Base-by-base conservation (phyloP, 108 stramenopile species). In the Cyclotella kingstonii region DNA sequence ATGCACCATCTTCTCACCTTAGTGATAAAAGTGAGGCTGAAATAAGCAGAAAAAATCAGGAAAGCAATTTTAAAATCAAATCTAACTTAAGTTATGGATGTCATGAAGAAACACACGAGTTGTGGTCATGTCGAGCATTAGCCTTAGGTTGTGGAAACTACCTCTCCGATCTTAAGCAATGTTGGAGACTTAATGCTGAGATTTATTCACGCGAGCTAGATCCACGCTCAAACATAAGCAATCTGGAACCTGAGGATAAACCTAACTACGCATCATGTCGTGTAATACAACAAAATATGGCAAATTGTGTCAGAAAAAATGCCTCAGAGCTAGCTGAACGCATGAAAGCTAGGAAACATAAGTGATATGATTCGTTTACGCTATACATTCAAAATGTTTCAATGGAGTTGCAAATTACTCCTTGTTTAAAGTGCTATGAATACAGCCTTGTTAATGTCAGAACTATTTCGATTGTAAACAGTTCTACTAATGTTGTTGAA, bases 121-220 rank as follows among this genome's bases (percentile, higher is more conserved):
- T 73, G 35, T 73, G 72, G 72, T 63, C 72, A 54, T 65, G 72
- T 45, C 57, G 72, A 9, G 63, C 72, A 15, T 63, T 73, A 18
- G 49, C 72, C 18, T 23, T 73, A 17, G 63, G 72, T 7, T 73
- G 72, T 46, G 63, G 72, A 22, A 53, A 57, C 21, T 40, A 60
- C 39, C 45, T 73, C 2, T 38, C 47, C 21, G 72, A 73, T 52
- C 40, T 73, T 28, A 39, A 58, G 42, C 39, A 17, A 5, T 56
- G 63, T 35, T 65, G 63, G 72, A 28, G 47, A 14, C 48, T 57
- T 54, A 50, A 47, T n/a, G 25, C 48, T 18, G 12, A 44, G 28
- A 34, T 26, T 60, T 28, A 18, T 30, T 15, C 30, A 35, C 46
- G 0, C n/a, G 41, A 54, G 6, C 23, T 11, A 38, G 5, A 31